These are phyloP conservation scores for Wilcoxina mikolae DNA, from an alignment of 495 filamentous ascomycete species.

Conservation along the genomic window DNA sequence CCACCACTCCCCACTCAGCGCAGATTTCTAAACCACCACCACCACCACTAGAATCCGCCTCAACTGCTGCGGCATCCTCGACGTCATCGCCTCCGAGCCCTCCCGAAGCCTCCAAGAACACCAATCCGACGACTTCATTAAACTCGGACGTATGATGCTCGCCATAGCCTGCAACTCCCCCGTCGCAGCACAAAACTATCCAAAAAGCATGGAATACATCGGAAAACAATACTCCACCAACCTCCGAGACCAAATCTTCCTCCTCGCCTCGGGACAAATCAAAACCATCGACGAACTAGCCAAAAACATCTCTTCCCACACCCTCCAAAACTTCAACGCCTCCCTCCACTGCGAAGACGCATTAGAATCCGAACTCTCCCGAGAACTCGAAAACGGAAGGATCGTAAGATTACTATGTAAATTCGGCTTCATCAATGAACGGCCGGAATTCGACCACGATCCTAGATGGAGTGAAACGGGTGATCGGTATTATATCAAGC, in stretches of 20 bases:
- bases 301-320: slow-evolving; percentile 55
- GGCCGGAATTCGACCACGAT: slow-evolving; percentile 65
- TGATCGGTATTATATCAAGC: slow-evolving; percentile 75
- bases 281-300: slow-evolving; percentile 69
- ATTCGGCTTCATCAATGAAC: slow-evolving; percentile 69
- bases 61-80: slow-evolving; percentile 70
- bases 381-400: slow-evolving; percentile 84
- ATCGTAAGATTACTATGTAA: slow-evolving; percentile 71
- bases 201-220: slow-evolving; percentile 56
- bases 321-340: slow-evolving; percentile 48
- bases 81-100: slow-evolving; percentile 66
- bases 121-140: slow-evolving; percentile 75
- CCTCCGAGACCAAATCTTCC: slow-evolving; percentile 58
- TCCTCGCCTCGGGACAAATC: slow-evolving; percentile 42
- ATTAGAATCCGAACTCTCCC: slow-evolving; percentile 49
- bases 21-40: not conserved
- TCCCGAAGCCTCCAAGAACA: slow-evolving; percentile 52
- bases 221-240: slow-evolving; percentile 54
- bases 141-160: slow-evolving; percentile 71
- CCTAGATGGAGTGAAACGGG: slow-evolving; percentile 74
- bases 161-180: slow-evolving; percentile 41
- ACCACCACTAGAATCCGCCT: slow-evolving; percentile 56
- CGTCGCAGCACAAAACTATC: slow-evolving; percentile 39
- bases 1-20: not conserved
- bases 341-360: slow-evolving; percentile 57